phyloP scores from a whole-genome alignment of 192 early-diverging fungal species.

The Backusella liffmaniae region DNA sequence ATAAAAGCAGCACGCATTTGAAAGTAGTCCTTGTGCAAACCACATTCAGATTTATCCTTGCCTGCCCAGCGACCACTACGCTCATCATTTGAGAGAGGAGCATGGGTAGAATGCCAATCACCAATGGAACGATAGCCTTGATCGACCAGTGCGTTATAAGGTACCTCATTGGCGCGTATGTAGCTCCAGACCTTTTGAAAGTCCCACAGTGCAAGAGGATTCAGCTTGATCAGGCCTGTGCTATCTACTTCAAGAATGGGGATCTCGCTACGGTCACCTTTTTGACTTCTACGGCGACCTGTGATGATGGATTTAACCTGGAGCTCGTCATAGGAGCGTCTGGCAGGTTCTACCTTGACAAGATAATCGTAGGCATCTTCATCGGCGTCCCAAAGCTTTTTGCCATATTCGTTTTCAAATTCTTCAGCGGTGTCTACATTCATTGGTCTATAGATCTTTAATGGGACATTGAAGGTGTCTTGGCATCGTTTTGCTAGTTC shows the following conservation, averaged over 20 bases:
- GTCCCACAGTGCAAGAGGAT: slow-evolving; percentile 90
- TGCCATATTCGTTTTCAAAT: slow-evolving; percentile 73
- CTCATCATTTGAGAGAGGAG: slow-evolving; percentile 69
- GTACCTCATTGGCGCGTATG: slow-evolving; percentile 80
- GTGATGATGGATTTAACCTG: slow-evolving; percentile 79
- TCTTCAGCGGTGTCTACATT: slow-evolving; percentile 56
- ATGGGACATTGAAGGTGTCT: slow-evolving; percentile 64
- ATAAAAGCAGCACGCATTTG: slow-evolving; percentile 82
- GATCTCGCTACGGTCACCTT: slow-evolving; percentile 74
- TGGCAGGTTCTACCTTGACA: slow-evolving; percentile 92
- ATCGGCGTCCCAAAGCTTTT: slow-evolving; percentile 83
- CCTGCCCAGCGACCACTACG: slow-evolving; percentile 89
- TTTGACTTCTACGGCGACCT: slow-evolving; percentile 85
- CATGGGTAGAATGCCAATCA: slow-evolving; percentile 88
- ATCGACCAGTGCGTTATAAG: slow-evolving; percentile 88
- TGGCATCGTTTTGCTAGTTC: slow-evolving; percentile 69
- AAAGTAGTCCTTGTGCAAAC: slow-evolving; percentile 96
- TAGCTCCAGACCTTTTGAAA: slow-evolving; percentile 89
- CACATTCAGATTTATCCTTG: slow-evolving; percentile 89
- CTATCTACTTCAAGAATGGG: slow-evolving; percentile 82
- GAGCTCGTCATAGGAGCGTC: slow-evolving; percentile 78
- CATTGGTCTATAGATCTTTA: slow-evolving; percentile 74
- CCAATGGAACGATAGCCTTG: slow-evolving; percentile 91
- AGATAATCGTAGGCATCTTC: slow-evolving; percentile 83
- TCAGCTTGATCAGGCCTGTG: slow-evolving; percentile 84